Percentiles rank a stretch among this genome's conserved stretches.
phyloP scores from a whole-genome alignment of 139 green algal genomes.

The Raphidocelis subcapitata region DNA sequence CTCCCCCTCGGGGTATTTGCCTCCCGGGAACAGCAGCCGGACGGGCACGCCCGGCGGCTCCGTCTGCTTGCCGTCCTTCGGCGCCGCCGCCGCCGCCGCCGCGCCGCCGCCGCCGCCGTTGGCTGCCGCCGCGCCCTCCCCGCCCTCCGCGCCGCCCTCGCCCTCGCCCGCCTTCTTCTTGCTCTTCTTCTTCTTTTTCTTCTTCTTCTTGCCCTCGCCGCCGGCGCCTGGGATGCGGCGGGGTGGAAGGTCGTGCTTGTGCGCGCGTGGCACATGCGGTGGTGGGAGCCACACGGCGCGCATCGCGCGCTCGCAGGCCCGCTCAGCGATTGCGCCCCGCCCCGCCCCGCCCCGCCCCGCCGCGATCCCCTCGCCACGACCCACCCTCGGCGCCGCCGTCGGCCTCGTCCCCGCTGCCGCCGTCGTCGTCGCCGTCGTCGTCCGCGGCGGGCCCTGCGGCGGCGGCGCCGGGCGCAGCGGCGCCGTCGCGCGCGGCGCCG shows the following conservation, averaged over 20 bases:
- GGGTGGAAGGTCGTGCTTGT: neutral
- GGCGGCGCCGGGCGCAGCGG: constrained; percentile 1
- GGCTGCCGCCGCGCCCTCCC: neutral
- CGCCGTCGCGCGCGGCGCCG: neutral
- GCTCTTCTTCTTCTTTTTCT: constrained; percentile 58
- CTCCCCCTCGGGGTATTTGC: constrained; percentile 35
- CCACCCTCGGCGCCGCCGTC: constrained; percentile 27
- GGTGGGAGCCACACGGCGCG: neutral
- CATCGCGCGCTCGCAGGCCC: too few species aligned
- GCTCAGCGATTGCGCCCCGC: too few species aligned
- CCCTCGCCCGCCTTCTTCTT: constrained; percentile 38
- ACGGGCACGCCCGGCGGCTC: constrained; percentile 88
- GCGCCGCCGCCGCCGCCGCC: constrained; percentile 11
- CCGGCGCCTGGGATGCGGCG: constrained; percentile 20
- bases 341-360: neutral
- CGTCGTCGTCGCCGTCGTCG: constrained; percentile 23
- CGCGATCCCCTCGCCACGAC: neutral
- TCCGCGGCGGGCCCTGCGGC: constrained; percentile 5
- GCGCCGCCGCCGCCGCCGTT: constrained; percentile 9
- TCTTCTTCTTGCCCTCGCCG: constrained; percentile 49
- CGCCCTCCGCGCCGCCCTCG: constrained; percentile 8
- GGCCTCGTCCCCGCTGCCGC: constrained; percentile 28
- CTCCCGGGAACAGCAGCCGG: constrained; percentile 78
- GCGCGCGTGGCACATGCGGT: neutral
- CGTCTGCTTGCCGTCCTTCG: constrained; percentile 81